Conservation (phyloP, 1,284 basidiomycete species). For the Rhodotorula sp. region DNA sequence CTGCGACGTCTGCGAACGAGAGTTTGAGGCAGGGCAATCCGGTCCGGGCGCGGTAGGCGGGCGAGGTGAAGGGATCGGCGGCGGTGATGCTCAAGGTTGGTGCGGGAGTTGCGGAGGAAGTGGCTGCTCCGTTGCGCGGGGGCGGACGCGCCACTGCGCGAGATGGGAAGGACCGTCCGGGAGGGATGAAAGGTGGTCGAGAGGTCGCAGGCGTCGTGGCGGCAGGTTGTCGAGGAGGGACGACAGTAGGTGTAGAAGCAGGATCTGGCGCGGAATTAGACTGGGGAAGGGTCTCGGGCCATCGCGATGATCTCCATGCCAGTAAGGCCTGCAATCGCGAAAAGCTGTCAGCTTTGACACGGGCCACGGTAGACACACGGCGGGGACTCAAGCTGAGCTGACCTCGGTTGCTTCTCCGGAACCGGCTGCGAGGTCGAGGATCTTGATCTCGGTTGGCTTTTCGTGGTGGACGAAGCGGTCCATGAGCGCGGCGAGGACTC, state of each 20-base stretch:
- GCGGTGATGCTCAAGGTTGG: conserved; percentile 28
- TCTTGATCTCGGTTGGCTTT: conserved; percentile 43
- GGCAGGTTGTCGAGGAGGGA: background rate
- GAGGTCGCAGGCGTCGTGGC: background rate
- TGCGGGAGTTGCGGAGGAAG: background rate
- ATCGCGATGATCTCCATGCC: conserved; percentile 28
- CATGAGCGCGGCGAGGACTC: conserved; percentile 50
- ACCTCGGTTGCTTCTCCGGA: conserved; percentile 48
- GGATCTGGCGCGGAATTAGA: background rate
- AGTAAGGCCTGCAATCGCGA: conserved; percentile 16
- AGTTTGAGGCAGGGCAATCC: conserved; percentile 55
- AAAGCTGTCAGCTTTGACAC: background rate
- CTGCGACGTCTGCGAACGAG: conserved; percentile 59
- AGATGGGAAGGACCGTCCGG: background rate
- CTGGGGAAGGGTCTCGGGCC: conserved; percentile 1
- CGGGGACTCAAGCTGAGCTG: conserved; percentile 11
- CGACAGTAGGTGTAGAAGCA: background rate
- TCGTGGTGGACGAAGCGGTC: conserved; percentile 54
- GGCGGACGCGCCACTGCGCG: background rate
- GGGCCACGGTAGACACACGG: no score
- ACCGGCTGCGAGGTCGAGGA: conserved; percentile 59
- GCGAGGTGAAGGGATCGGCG: conserved; percentile 40
- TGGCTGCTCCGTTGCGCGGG: background rate
- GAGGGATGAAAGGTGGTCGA: conserved; percentile 1
- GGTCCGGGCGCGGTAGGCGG: conserved; percentile 50